A percentile compares a stretch with the other conserved stretches of the same genome.
These are phyloP conservation scores for Epichloe festucae DNA, from an alignment of 2,329 filamentous ascomycete species.

Conservation along the genomic window DNA sequence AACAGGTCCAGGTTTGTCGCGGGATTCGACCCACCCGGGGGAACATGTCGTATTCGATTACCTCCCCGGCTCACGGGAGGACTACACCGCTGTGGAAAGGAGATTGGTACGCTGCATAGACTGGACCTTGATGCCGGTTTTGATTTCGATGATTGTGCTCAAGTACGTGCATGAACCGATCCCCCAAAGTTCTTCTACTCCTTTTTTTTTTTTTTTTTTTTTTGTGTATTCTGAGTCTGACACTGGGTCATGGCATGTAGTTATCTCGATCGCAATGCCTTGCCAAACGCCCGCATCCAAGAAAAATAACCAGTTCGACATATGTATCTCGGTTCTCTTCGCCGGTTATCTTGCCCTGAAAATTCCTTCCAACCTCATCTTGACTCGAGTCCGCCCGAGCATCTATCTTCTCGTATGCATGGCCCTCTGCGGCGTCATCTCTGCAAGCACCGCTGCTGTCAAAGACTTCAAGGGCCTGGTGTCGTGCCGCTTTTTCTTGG, in stretches of 20 bases:
- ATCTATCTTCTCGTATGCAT: slow-evolving; percentile 29
- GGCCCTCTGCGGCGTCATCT: slow-evolving; percentile 25
- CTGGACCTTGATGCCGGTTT: slow-evolving; percentile 5
- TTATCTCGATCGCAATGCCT: slow-evolving; percentile 6
- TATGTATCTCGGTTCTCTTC: slow-evolving; percentile 22
- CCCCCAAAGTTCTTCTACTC: not conserved
- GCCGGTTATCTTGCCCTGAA: slow-evolving; percentile 22
- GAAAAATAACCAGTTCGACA: slow-evolving; percentile 3
- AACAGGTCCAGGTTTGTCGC: not conserved
- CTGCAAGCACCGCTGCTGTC: slow-evolving; percentile 26
- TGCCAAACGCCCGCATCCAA: slow-evolving; percentile 5
- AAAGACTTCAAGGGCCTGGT: slow-evolving; percentile 29
- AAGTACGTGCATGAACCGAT: not conserved
- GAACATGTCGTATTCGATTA: slow-evolving; percentile 1
- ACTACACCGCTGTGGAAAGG: slow-evolving; percentile 3
- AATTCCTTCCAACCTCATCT: slow-evolving; percentile 26
- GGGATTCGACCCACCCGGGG: not conserved
- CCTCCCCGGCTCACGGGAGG: slow-evolving; percentile 1
- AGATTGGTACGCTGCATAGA: slow-evolving; percentile 1
- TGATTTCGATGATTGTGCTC: slow-evolving; percentile 5
- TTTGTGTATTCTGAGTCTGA: not conserved
- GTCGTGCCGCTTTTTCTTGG: slow-evolving; percentile 26
- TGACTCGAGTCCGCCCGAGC: slow-evolving; percentile 27
- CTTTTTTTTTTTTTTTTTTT: no score
- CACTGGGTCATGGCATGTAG: not conserved